phyloP scores from a whole-genome alignment of 2,329 filamentous ascomycete genomes.

The Scopulariopsis brevicaulis region DNA sequence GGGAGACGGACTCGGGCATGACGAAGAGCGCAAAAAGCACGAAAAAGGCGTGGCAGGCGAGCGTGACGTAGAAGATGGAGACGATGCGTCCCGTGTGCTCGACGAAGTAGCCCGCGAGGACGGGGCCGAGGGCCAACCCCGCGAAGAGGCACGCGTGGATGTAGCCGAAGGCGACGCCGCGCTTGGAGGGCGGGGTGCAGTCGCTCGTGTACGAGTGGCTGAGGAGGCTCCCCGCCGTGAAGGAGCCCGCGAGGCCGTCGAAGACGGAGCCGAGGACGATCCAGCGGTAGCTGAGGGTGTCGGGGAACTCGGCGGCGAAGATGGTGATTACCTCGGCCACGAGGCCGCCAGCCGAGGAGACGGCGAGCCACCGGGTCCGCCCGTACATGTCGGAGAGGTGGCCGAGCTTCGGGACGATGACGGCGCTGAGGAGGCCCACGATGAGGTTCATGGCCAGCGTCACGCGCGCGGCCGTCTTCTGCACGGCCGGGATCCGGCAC shows the following conservation, averaged over 20 bases:
- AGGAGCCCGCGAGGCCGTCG: slow-evolving; percentile 81
- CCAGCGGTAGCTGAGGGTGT: slow-evolving; percentile 64
- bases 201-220: slow-evolving; percentile 83
- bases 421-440: slow-evolving; percentile 65
- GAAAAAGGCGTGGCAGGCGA: slow-evolving; percentile 64
- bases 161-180: slow-evolving; percentile 78
- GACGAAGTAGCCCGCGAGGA: slow-evolving; percentile 71
- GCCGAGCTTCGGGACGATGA: slow-evolving; percentile 74
- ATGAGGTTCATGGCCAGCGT: slow-evolving; percentile 64
- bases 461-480: slow-evolving; percentile 66
- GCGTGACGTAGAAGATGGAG: slow-evolving; percentile 72
- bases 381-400: slow-evolving; percentile 81
- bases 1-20: slow-evolving; percentile 76
- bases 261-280: slow-evolving; percentile 65
- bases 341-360: slow-evolving; percentile 66
- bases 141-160: slow-evolving; percentile 82
- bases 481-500: slow-evolving; percentile 70
- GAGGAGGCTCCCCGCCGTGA: slow-evolving; percentile 67
- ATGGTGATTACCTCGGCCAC: slow-evolving; percentile 67
- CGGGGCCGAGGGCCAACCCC: slow-evolving; percentile 79
- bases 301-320: slow-evolving; percentile 63
- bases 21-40: slow-evolving; percentile 58
- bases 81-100: slow-evolving; percentile 63
- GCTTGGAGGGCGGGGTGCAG: slow-evolving; percentile 68
- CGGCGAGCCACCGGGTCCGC: slow-evolving; percentile 59